Evolutionary conservation across 306 rosid genomes (phyloP).

Genomic region (Sicyos edulis): DNA sequence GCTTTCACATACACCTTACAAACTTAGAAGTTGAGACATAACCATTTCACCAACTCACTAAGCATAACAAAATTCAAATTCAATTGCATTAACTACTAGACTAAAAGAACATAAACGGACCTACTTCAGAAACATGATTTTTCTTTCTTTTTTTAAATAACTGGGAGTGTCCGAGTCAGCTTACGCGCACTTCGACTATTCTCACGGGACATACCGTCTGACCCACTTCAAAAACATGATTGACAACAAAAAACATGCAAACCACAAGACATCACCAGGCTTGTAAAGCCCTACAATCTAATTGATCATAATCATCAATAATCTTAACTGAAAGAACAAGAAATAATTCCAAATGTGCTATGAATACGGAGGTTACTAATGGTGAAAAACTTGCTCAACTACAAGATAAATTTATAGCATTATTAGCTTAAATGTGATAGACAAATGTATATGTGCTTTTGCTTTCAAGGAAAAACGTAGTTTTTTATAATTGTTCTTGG

Average conservation of each 20-base stretch:
- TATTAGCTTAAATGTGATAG: neutral
- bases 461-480: neutral
- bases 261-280: neutral
- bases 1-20: neutral
- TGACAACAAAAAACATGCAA: neutral
- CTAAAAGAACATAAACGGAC: neutral
- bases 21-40: neutral
- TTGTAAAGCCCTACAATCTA: neutral
- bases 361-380: neutral
- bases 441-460: neutral
- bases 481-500: neutral
- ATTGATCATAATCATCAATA: conserved; percentile 1
- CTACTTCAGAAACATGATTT: conserved; percentile 4
- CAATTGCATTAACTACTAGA: neutral
- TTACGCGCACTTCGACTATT: too few species aligned
- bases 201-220: too few species aligned
- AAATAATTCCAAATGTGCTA: too few species aligned
- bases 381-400: neutral
- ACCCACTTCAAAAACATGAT: too few species aligned
- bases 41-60: neutral
- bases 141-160: too few species aligned
- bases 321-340: neutral
- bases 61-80: neutral
- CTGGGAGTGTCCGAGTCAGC: too few species aligned
- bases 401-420: neutral